Conservation (phyloP, 352 stramenopile species). For the Pelagophyceae sp. region DNA sequence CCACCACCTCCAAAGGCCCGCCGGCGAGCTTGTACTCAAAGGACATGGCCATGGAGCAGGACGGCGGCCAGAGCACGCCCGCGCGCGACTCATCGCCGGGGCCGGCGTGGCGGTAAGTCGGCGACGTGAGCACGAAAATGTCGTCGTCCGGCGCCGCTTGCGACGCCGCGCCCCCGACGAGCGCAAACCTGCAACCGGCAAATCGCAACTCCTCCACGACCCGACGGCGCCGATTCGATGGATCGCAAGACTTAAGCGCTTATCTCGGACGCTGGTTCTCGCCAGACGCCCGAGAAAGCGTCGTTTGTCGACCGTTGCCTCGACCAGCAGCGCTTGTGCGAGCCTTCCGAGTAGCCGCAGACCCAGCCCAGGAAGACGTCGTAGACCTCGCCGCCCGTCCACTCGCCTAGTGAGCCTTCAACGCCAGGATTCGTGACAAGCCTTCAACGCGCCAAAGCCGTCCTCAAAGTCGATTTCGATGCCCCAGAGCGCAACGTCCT, state of each 20-base stretch:
- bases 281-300: too few species aligned
- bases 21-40: not conserved
- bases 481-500: not conserved
- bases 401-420: too few species aligned
- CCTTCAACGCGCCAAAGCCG: not conserved
- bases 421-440: too few species aligned
- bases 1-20: not conserved
- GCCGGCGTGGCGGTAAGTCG: too few species aligned
- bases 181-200: too few species aligned
- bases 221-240: too few species aligned
- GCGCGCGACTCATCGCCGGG: not conserved
- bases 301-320: not conserved
- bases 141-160: not conserved
- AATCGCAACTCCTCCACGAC: too few species aligned
- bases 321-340: constrained; percentile 2
- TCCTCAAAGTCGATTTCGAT: constrained; percentile 9
- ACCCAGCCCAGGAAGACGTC: not conserved
- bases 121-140: too few species aligned
- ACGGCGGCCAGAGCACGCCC: constrained; percentile 10
- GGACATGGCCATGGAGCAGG: not conserved
- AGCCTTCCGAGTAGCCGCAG: not conserved
- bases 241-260: too few species aligned
- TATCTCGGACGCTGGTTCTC: too few species aligned
- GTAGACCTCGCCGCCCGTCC: constrained; percentile 7
- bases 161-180: too few species aligned